Percentiles rank a stretch among this genome's conserved stretches.
phyloP scores from a whole-genome alignment of 441 rosid genomes.

The Gossypium davidsonii region DNA sequence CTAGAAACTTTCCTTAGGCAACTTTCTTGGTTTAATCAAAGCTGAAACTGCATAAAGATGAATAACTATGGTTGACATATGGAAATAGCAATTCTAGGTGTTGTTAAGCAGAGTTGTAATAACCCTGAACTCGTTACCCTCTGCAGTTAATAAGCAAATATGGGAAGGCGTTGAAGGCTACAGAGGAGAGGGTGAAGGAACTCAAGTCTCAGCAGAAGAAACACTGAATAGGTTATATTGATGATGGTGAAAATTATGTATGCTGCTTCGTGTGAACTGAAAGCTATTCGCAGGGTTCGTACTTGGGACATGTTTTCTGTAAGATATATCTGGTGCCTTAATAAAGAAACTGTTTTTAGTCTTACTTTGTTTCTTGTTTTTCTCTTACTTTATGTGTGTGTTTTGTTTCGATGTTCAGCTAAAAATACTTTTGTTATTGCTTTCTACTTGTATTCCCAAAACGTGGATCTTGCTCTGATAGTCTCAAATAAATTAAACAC shows the following conservation, averaged over 20 bases:
- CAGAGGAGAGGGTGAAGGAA: conserved; percentile 72
- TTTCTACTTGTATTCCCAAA: too few relatives aligned
- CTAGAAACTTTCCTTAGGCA: not conserved
- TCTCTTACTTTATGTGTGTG: not conserved
- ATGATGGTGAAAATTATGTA: conserved; percentile 26
- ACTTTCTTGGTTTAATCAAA: not conserved
- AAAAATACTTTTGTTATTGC: too few relatives aligned
- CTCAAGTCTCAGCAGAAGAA: conserved; percentile 57
- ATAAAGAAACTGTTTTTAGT: not conserved
- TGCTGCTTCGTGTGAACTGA: not conserved
- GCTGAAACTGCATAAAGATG: not conserved
- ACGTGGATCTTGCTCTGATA: too few relatives aligned
- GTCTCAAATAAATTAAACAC: too few relatives aligned
- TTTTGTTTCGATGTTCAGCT: too few relatives aligned
- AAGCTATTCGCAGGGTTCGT: not conserved
- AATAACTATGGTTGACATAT: not conserved
- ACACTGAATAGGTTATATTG: conserved; percentile 20
- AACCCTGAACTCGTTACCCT: not conserved
- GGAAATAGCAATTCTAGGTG: not conserved
- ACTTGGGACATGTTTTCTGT: not conserved
- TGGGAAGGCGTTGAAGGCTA: conserved; percentile 67
- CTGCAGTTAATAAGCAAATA: conserved; percentile 58
- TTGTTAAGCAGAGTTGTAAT: not conserved
- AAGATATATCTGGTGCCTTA: not conserved
- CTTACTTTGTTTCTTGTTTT: not conserved